Conservation (phyloP, 176 grass and related monocot species). For the Calamus simplicifolius region DNA sequence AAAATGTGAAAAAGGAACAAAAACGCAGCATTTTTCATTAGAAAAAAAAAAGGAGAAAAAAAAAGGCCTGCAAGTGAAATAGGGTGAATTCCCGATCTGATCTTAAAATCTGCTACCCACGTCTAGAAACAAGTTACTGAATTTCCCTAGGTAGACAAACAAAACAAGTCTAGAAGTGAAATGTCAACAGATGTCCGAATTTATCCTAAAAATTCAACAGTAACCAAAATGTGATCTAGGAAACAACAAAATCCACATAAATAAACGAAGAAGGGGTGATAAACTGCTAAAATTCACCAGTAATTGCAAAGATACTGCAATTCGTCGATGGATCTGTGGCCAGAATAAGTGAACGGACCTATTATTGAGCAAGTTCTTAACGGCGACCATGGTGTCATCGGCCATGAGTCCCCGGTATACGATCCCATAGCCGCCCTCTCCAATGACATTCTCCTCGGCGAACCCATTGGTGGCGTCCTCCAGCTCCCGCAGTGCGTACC, state of each 20-base stretch:
- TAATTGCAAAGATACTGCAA: too few species aligned
- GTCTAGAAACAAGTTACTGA: too few species aligned
- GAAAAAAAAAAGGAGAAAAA: too few species aligned
- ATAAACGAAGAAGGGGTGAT: too few species aligned
- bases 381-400: constrained; percentile 59
- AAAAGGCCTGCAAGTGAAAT: neutral
- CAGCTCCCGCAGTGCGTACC: constrained; percentile 59
- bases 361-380: constrained; percentile 93
- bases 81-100: constrained; percentile 1
- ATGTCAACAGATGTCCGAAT: too few species aligned
- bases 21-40: too few species aligned
- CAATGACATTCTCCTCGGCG: constrained; percentile 55
- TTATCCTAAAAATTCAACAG: too few species aligned
- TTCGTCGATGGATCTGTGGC: neutral
- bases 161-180: neutral
- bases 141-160: too few species aligned
- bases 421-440: constrained; percentile 80
- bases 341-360: constrained; percentile 20
- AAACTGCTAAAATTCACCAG: too few species aligned
- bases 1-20: too few species aligned
- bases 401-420: constrained; percentile 64
- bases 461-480: constrained; percentile 59
- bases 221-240: too few species aligned
- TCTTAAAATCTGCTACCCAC: neutral
- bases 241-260: too few species aligned